Conservation (phyloP, 768 basidiomycete species). For the Auriculariales sp. region DNA sequence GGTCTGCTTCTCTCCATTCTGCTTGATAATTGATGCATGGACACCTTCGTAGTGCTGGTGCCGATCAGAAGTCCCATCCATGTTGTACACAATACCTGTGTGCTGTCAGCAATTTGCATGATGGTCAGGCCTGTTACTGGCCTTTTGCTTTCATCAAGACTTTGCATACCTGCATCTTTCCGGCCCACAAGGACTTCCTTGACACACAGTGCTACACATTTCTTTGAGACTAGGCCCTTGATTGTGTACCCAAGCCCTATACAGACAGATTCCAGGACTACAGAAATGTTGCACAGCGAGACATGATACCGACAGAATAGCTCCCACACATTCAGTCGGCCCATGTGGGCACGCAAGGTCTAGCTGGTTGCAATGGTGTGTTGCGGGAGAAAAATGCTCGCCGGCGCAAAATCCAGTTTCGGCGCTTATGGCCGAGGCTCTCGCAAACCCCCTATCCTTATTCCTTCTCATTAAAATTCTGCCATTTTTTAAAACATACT, state of each 20-base stretch:
- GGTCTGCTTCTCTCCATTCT: not conserved
- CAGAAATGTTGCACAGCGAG: slow-evolving; percentile 22
- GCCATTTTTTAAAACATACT: no score
- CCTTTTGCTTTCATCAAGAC: not conserved
- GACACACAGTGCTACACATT: not conserved
- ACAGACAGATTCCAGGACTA: slow-evolving; percentile 32
- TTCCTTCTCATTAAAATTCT: no score
- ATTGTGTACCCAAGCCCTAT: not conserved
- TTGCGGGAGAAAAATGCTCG: no score
- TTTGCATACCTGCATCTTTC: not conserved
- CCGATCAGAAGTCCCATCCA: not conserved
- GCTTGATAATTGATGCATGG: not conserved
- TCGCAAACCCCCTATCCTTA: no score
- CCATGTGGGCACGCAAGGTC: no score
- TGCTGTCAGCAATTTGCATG: not conserved
- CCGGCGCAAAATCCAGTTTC: no score
- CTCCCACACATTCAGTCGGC: no score
- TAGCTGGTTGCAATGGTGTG: no score
- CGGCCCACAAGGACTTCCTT: not conserved
- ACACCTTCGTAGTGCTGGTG: not conserved
- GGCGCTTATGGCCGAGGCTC: no score
- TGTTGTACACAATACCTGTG: not conserved
- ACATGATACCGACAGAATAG: slow-evolving; percentile 14
- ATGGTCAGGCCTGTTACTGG: not conserved
- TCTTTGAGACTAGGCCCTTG: not conserved